Evolutionary conservation across 169 alveolate genomes (phyloP), one percentile per base, ranked within the genome.

Genomic region (Theileria equi): DNA sequence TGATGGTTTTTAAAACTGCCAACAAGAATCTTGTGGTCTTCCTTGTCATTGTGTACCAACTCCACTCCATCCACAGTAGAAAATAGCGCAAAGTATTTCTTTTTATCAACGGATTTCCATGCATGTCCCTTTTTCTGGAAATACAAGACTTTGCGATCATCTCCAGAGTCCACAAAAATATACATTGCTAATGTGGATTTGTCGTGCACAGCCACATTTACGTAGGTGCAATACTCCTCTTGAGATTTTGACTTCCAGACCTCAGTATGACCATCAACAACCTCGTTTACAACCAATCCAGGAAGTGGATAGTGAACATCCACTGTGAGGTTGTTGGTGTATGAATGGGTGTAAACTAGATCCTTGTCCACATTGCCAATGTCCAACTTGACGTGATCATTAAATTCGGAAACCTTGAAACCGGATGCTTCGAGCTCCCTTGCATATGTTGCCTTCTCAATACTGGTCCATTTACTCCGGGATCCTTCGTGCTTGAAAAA

Each of bases 1-100:
- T 77, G 79, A 50, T 59, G 55, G 66, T 82, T 82, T 25, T 71
- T 68, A 60, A 82, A 82, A 23, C 73, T 77, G 81, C 84, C 76
- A 52, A 69, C 44, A 41, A 63, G 34, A 8, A 54, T 23, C 48
- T 17, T 43, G 11, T 58, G 32, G 16, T 43, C 21, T 35, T 72
- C 65, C 21, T 19, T 54, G 10, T 10, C 10, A n/a, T n/a, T n/a
- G 47, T 54, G 65, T 13, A 49, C 38, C 16, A 36, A 54, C 1
- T 36, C 38, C 44, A 49, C 52, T 29, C 38, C 65, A 54, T 54
- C 65, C 38, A 36, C 38, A 31, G 34, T 54, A 7, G 65, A 21
- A 13, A 54, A 31, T 0, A 28, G n/a, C 10, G 13, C 34, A 5
- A 36, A 2, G 52, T 26, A 54, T 3, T 26, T 28, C 5, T 38